These are phyloP conservation scores for Amylostereum chailletii DNA, from an alignment of 1,284 basidiomycete genomes.

Conservation along the genomic window DNA sequence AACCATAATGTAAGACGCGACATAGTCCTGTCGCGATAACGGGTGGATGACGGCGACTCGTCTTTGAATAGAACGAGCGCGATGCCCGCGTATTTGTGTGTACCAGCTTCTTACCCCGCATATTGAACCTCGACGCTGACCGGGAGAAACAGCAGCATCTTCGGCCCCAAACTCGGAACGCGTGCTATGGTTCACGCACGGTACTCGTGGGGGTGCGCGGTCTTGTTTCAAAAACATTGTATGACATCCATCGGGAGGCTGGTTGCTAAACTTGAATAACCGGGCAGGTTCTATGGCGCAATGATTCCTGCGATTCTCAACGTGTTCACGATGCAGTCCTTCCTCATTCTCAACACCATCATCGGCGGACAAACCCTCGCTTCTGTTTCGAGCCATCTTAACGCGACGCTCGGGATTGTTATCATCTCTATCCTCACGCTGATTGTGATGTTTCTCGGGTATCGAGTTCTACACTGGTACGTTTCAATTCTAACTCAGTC, in stretches of 20 bases:
- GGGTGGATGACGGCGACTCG: background rate
- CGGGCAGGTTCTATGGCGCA: constrained; percentile 48
- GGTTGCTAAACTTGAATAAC: too few species aligned
- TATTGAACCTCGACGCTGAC: background rate
- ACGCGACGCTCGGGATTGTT: constrained; percentile 63
- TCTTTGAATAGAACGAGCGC: constrained; percentile 14
- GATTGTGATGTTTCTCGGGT: constrained; percentile 55
- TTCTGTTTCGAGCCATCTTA: constrained; percentile 41
- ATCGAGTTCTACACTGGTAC: constrained; percentile 51
- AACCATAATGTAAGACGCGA: constrained; percentile 35
- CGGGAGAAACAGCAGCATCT: constrained; percentile 32
- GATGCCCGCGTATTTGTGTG: constrained; percentile 48
- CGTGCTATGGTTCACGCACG: constrained; percentile 47
- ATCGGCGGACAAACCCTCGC: constrained; percentile 68
- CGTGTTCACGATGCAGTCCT: constrained; percentile 56
- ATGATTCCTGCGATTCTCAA: constrained; percentile 60
- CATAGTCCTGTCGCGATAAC: background rate
- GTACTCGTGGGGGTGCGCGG: constrained; percentile 40
- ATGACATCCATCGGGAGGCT: too few species aligned
- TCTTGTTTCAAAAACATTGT: too few species aligned
- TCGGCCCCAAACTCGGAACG: constrained; percentile 34
- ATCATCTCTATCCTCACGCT: constrained; percentile 67
- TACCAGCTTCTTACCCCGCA: background rate
- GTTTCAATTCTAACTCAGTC: background rate
- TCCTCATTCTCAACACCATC: constrained; percentile 65